These are phyloP conservation scores for Amphicarpaea edgeworthii DNA, from an alignment of 306 rosid genomes.

Conservation along the genomic window DNA sequence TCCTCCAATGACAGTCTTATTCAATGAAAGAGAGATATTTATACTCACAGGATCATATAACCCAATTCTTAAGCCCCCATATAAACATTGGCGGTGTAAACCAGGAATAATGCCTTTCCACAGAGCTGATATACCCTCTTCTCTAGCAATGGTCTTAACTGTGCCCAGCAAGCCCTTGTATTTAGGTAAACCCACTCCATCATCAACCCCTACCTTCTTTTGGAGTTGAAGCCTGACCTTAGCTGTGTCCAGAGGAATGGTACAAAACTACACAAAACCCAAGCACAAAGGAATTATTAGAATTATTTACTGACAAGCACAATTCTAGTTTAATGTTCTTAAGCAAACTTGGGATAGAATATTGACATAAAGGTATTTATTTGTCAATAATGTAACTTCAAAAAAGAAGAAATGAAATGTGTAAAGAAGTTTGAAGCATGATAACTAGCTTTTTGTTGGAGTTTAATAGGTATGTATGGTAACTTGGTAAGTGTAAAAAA, in stretches of 20 bases:
- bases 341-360: neutral
- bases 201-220: slow-evolving; percentile 62
- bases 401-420: neutral
- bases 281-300: slow-evolving; percentile 32
- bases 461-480: neutral
- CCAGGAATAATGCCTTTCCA: slow-evolving; percentile 98
- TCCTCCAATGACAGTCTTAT: slow-evolving; percentile 49
- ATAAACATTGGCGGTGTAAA: slow-evolving; percentile 90
- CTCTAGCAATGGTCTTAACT: slow-evolving; percentile 80
- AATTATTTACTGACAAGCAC: slow-evolving; percentile 7
- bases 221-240: slow-evolving; percentile 99
- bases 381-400: neutral
- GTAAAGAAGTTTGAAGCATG: neutral
- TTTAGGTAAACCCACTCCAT: slow-evolving; percentile 61
- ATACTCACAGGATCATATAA: slow-evolving; percentile 97
- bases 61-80: slow-evolving; percentile 97
- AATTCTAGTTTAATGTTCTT: neutral
- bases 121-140: slow-evolving; percentile 86
- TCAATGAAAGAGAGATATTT: slow-evolving; percentile 40
- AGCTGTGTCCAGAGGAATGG: slow-evolving; percentile 94
- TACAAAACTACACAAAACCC: slow-evolving; percentile 71
- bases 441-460: neutral
- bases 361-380: neutral
- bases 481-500: neutral
- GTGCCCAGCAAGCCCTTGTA: slow-evolving; percentile 85